Conservation (phyloP, 2,329 filamentous ascomycete species). For the Curvularia spicifera region DNA sequence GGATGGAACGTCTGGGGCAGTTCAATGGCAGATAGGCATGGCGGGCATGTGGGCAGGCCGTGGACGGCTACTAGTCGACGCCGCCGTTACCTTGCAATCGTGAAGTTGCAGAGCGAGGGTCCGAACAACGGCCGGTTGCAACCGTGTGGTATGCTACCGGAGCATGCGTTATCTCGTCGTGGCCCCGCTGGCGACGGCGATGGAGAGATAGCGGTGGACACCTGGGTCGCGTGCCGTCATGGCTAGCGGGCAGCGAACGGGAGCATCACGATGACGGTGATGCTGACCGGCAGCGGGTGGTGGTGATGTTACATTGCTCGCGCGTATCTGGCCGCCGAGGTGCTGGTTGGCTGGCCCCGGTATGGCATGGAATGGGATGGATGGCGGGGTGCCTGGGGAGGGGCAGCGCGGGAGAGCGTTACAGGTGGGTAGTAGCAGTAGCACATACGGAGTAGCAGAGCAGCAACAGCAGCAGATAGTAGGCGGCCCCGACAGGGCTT, state of each 20-base stretch:
- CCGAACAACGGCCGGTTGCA: slow-evolving; percentile 14
- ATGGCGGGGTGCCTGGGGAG: background rate
- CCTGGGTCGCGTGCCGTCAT: background rate
- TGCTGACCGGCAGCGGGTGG: background rate
- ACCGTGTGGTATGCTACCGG: slow-evolving; percentile 33
- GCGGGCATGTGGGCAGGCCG: slow-evolving; percentile 26
- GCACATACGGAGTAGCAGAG: background rate
- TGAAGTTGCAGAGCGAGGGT: slow-evolving; percentile 17
- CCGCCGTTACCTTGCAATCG: slow-evolving; percentile 44
- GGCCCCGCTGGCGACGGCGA: slow-evolving; percentile 4
- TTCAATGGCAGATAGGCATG: slow-evolving; percentile 8
- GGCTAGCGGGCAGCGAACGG: slow-evolving; percentile 1
- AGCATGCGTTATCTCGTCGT: slow-evolving; percentile 21
- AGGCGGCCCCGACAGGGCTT: background rate
- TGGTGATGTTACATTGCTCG: slow-evolving; percentile 10
- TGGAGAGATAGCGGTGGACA: slow-evolving; percentile 9
- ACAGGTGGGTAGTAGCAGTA: background rate
- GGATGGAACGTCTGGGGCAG: slow-evolving; percentile 16
- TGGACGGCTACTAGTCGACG: slow-evolving; percentile 35
- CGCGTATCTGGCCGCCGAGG: background rate
- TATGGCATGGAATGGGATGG: too few relatives aligned
- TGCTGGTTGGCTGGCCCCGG: background rate
- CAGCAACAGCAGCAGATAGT: background rate
- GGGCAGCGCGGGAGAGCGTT: background rate
- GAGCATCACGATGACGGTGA: background rate